A percentile compares a stretch with the other conserved stretches of the same genome.
These are phyloP conservation scores for Scheffersomyces segobiensis DNA, from an alignment of 1,139 yeast genomes.

Conservation along the genomic window DNA sequence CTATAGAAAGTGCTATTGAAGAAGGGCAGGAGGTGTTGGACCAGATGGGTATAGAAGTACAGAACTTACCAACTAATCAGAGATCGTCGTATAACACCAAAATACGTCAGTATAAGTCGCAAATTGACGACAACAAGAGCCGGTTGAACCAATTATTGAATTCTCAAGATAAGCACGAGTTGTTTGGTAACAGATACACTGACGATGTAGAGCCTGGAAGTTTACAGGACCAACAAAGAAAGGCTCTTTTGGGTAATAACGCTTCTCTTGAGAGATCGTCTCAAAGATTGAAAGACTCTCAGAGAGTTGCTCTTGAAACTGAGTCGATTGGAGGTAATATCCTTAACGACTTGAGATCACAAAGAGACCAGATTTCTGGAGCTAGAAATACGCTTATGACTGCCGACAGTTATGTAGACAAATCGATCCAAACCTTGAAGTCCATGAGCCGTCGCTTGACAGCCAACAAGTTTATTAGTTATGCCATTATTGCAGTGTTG, in stretches of 20 bases:
- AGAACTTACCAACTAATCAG: conserved; percentile 70
- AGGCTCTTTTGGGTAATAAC: conserved; percentile 75
- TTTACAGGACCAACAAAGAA: conserved; percentile 70
- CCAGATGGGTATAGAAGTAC: conserved; percentile 80
- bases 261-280: conserved; percentile 81
- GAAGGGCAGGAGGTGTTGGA: conserved; percentile 80
- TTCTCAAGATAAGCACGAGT: conserved; percentile 62
- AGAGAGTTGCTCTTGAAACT: conserved; percentile 88
- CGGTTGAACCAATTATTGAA: conserved; percentile 55
- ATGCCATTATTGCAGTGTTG: conserved; percentile 91
- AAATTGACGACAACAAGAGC: conserved; percentile 58
- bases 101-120: conserved; percentile 64
- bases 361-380: conserved; percentile 86
- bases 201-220: conserved; percentile 36
- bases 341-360: conserved; percentile 84
- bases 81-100: conserved; percentile 70
- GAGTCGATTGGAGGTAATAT: conserved; percentile 91
- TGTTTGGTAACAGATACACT: conserved; percentile 60
- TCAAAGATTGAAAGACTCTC: conserved; percentile 83
- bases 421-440: conserved; percentile 80
- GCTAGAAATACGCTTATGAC: conserved; percentile 82
- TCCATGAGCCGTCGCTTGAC: conserved; percentile 93
- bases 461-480: conserved; percentile 91
- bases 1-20: conserved; percentile 69
- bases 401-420: conserved; percentile 92